Evolutionary conservation across 1,284 basidiomycete genomes (phyloP).

Genomic region (Athelia psychrophila): DNA sequence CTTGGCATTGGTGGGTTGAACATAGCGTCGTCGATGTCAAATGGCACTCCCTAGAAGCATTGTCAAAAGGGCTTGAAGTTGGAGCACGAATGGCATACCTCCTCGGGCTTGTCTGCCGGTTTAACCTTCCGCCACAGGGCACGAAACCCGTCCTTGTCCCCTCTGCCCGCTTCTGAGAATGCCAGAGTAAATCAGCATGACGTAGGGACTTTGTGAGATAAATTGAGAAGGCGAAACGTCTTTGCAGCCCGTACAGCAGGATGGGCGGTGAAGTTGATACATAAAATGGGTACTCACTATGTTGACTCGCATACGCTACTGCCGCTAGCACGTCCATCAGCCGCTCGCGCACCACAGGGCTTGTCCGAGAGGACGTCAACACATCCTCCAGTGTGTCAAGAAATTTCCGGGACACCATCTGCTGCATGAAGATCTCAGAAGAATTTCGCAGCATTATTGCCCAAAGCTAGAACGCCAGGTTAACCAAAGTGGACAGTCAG

Average conservation of each 20-base stretch:
- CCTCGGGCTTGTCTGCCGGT: conserved; percentile 65
- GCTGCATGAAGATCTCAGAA: conserved; percentile 58
- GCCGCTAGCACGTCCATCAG: conserved; percentile 70
- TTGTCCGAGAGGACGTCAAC: conserved; percentile 53
- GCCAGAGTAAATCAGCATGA: too few relatives aligned
- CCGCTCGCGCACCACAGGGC: conserved; percentile 71
- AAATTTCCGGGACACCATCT: conserved; percentile 74
- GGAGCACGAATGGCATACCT: conserved; percentile 32
- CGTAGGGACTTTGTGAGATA: too few relatives aligned
- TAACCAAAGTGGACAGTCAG: conserved; percentile 5
- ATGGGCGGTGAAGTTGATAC: not conserved
- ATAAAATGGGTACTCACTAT: conserved; percentile 32
- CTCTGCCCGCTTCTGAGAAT: conserved; percentile 10
- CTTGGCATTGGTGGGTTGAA: conserved; percentile 57
- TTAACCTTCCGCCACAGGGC: conserved; percentile 69
- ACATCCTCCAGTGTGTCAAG: conserved; percentile 71
- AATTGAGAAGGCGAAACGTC: too few relatives aligned
- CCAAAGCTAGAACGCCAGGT: conserved; percentile 55
- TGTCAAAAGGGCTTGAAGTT: not conserved
- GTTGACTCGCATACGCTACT: conserved; percentile 60
- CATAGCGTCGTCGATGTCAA: conserved; percentile 74
- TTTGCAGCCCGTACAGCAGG: conserved; percentile 18
- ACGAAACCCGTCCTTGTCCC: conserved; percentile 54
- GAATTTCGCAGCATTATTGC: conserved; percentile 79
- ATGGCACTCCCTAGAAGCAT: conserved; percentile 55